A percentile compares a stretch with the other conserved stretches of the same genome.
These are phyloP conservation scores for Talaromyces atroroseus DNA, from an alignment of 2,329 filamentous ascomycete species.

Conservation along the genomic window DNA sequence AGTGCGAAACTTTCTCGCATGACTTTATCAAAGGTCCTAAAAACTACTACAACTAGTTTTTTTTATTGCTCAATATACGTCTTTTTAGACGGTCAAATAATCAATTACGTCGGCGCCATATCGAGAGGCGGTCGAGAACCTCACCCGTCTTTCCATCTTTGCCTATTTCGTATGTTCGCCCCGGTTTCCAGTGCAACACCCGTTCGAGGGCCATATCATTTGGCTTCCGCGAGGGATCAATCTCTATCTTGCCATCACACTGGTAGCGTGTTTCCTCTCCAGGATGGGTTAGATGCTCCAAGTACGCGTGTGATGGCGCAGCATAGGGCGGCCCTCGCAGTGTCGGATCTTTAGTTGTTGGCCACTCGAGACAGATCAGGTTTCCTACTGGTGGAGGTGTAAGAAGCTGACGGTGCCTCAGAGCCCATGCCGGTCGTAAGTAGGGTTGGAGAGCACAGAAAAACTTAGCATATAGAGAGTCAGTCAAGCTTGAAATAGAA, in stretches of 20 bases:
- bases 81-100: neutral
- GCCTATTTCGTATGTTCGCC: conserved; percentile 52
- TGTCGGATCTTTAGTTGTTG: conserved; percentile 62
- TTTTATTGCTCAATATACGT: neutral
- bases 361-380: conserved; percentile 69
- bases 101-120: conserved; percentile 34
- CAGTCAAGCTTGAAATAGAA: neutral
- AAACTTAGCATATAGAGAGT: conserved; percentile 41
- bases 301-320: conserved; percentile 63
- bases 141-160: conserved; percentile 37
- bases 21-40: neutral
- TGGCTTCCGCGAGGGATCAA: conserved; percentile 42
- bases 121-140: conserved; percentile 38
- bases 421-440: conserved; percentile 54
- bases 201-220: conserved; percentile 37
- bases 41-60: neutral
- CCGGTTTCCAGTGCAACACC: conserved; percentile 52
- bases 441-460: conserved; percentile 54
- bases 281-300: conserved; percentile 64
- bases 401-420: conserved; percentile 51
- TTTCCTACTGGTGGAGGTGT: conserved; percentile 42
- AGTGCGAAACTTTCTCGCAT: neutral
- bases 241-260: conserved; percentile 46
- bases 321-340: conserved; percentile 69
- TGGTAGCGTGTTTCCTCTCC: conserved; percentile 62